Evolutionary conservation across 352 stramenopile species (phyloP), one percentile per base, ranked within the genome.

Genomic region (Globisporangium middletonii): DNA sequence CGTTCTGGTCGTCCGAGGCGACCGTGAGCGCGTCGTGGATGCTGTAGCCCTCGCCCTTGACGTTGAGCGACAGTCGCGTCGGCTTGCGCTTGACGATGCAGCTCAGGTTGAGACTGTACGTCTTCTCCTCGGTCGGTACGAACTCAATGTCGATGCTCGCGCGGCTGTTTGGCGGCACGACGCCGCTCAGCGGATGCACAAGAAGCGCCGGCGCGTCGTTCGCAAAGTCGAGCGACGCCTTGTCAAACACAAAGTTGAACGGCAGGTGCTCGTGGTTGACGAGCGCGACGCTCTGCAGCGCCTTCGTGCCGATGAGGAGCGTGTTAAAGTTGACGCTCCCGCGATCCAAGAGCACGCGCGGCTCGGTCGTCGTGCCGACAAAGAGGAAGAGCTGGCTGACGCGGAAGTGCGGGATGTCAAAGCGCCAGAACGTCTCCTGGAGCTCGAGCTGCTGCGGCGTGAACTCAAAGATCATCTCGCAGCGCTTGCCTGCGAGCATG

Each of bases 401-500:
- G 57, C 90, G 73, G 37, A 97, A 94, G 30, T 92, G 78, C 7
- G 89, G 78, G 15, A 98, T 88, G 41, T 75, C 72, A 51, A 98
- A 97, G 30, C 86, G 75, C 74, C 82, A 98, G 53, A 98, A 97
- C 63, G 89, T 89, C 70, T 98, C 92, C 48, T 95, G 77, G 18
- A 95, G 72, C 49, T 87, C 83, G 5, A 93, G 65, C 46, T 96
- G 86, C 59, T 96, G 85, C 0, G 94, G 93, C 30, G 89, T 96
- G 67, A 96, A 98, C 57, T 98, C 94, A 62, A 98, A 98, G n/a
- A 96, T 86, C 85, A 98, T 97, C 58, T 98, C 94, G 57, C 86
- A 95, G 15, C 91, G 78, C 65, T 97, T 96, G 0, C 94, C 94
- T 8, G 88, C 74, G 1, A 98, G 75, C 73, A 98, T 96, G 41